Base-by-base conservation (phyloP, 2,329 filamentous ascomycete species). In the Shiraia sp. region DNA sequence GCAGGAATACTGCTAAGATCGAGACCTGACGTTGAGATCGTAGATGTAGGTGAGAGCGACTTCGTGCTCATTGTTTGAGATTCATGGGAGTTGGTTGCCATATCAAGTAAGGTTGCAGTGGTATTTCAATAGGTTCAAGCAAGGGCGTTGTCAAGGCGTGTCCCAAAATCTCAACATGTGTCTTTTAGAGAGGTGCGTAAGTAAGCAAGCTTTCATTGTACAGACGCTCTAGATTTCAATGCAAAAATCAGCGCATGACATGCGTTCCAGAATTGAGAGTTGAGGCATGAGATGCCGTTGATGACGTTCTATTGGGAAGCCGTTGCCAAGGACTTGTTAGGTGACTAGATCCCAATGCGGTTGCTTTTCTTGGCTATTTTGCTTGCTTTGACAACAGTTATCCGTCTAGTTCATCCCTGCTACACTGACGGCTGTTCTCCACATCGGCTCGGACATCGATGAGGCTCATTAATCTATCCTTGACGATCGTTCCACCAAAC, bases 1-100 rank as follows among this genome's bases (percentile, higher is more conserved):
- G 80, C 75, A 9, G 88, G 88, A 17, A 79, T 63, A 17, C 46
- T 48, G 38, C 68, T 71, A 2, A 79, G 63, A 55, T 78, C 69
- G 27, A 63, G 54, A 15, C 45, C 47, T 34, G 45, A 34, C 27
- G 40, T 32, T 19, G 51, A 55, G 29, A 51, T 40, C 19, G 42
- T 55, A 24, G 51, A 50, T 7, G 46, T 40, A 15, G 52, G 51
- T 17, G 57, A 57, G 15, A 49, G 49, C 10, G 54, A 55, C 14
- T 27, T 42, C 16, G 47, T 32, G 9, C 48, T 42, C 23, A 57
- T 40, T 40, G 55, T 55, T 33, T 53, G 51, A 35, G 48, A 49
- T 25, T 52, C 51, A 48, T 54, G 46, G 32, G 50, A 50, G 32
- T 57, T 51, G 43, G 51, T 36, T 15, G 56, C 46, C 46, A 51